Conservation (phyloP, 306 rosid genomes). For the Herpetospermum pedunculosum region DNA sequence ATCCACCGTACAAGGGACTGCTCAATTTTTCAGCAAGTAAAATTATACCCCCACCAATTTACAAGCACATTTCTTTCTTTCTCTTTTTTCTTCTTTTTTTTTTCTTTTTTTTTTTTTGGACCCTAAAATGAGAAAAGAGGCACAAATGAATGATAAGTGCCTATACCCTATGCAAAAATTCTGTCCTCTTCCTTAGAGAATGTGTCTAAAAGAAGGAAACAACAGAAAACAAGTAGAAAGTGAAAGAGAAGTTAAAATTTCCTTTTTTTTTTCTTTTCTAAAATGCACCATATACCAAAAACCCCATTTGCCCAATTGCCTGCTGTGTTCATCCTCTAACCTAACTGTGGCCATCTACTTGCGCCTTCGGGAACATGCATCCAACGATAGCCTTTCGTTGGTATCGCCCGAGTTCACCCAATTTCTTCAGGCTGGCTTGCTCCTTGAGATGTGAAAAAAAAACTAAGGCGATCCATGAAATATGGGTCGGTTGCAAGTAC, state of each 20-base stretch:
- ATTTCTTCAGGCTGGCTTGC: not conserved
- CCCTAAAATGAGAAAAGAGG: slow-evolving; percentile 21
- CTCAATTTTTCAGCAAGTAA: slow-evolving; percentile 31
- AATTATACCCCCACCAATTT: slow-evolving; percentile 73
- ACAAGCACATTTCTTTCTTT: slow-evolving; percentile 26
- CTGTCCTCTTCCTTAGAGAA: slow-evolving; percentile 29
- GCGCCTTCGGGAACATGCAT: slow-evolving; percentile 20
- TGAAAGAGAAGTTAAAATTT: slow-evolving; percentile 14
- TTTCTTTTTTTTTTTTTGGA: not conserved
- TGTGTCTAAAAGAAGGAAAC: slow-evolving; percentile 13
- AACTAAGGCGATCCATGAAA: slow-evolving; percentile 34
- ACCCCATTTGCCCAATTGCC: slow-evolving; percentile 28
- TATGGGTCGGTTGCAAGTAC: slow-evolving; percentile 36
- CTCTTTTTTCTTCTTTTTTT: not conserved
- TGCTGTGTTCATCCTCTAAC: slow-evolving; percentile 27
- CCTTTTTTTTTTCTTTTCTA: slow-evolving; percentile 18
- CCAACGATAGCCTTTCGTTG: slow-evolving; percentile 21
- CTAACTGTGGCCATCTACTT: slow-evolving; percentile 33
- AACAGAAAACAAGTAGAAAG: slow-evolving; percentile 7
- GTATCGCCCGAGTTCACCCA: slow-evolving; percentile 13
- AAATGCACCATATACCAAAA: slow-evolving; percentile 32
- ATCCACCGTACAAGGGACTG: slow-evolving; percentile 53
- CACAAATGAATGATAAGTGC: slow-evolving; percentile 28
- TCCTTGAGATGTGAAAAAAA: not conserved
- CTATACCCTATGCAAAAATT: slow-evolving; percentile 50